A percentile compares a stretch with the other conserved stretches of the same genome.
These are phyloP conservation scores for Metschnikowia vanudenii DNA, from an alignment of 805 yeast genomes.

Conservation along the genomic window DNA sequence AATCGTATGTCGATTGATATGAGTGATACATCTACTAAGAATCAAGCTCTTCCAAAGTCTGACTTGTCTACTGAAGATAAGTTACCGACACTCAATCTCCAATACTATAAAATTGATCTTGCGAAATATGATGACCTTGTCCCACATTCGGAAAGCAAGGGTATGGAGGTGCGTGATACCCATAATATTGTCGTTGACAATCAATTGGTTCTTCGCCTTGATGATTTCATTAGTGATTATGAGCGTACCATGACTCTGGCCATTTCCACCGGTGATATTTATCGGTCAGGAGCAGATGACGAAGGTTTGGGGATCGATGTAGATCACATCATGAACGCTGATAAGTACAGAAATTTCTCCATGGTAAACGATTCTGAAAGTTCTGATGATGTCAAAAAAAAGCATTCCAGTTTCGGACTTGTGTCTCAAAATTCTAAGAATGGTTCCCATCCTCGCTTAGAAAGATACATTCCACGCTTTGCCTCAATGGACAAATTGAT, in stretches of 20 bases:
- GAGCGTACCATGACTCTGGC: conserved; percentile 4
- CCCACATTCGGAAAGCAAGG: neutral
- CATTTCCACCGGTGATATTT: neutral
- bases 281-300: conserved; percentile 17
- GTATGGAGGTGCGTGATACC: conserved; percentile 9
- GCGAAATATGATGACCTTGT: conserved; percentile 35
- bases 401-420: conserved; percentile 23
- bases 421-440: conserved; percentile 17
- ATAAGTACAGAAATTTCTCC: conserved; percentile 34
- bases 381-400: conserved; percentile 6
- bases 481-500: conserved; percentile 75
- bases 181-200: conserved; percentile 30
- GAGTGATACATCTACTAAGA: neutral
- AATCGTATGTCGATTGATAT: neutral
- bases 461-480: conserved; percentile 34
- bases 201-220: conserved; percentile 35
- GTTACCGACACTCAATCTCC: conserved; percentile 37
- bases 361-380: conserved; percentile 18
- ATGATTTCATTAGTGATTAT: conserved; percentile 30
- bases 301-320: conserved; percentile 45
- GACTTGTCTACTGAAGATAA: conserved; percentile 22
- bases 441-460: neutral
- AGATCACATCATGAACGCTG: conserved; percentile 41
- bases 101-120: conserved; percentile 34
- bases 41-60: neutral